Evolutionary conservation across 2,329 filamentous ascomycete genomes (phyloP), one percentile per base, ranked within the genome.

Genomic region (Pseudocercospora musae): DNA sequence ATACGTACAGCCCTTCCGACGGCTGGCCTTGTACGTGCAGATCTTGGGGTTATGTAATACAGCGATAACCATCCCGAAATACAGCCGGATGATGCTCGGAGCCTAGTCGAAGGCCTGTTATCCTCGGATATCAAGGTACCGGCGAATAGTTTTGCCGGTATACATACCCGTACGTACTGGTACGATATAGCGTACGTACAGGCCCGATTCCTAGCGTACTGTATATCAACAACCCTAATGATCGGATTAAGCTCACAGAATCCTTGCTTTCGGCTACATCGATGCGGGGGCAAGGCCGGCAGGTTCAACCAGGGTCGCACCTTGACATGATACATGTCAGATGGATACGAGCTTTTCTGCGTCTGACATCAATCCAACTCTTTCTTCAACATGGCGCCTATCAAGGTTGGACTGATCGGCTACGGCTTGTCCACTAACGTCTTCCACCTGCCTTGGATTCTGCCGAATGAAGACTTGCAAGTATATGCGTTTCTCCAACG

Each of bases 371-470:
- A 42, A 13, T 6, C 6, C 37, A 21, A 27, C 46, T n/a, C 11
- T 23, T 23, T n/a, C n/a, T 15, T 61, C 37, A 40, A 3, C 13
- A 70, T 70, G 69, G 62, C 67, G 20, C 66, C 72, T 23, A 72
- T 83, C 72, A 83, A 81, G 66, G 76, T 83, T 37, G 81, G 81
- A 40, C 68, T 84, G 49, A 71, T 84, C 33, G 82, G 82, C 64
- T 84, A 84, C 59, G 81, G 82, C 71, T 77, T 78, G 59, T 77
- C 81, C 0, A 72, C 80, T 15, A 81, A 79, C 64, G 77, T 71
- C 63, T 84, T 83, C 62, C 81, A 84, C 59, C 74, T 83, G 2
- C 82, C 82, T 0, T 84, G 81, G 66, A 82, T 84, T 65, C 72
- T 76, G 0, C 75, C 78, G 1, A 81, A 80, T 65, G 74, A 78